These are phyloP conservation scores for Ceratocystis cacaofunesta DNA, from an alignment of 2,329 filamentous ascomycete genomes.

Conservation along the genomic window DNA sequence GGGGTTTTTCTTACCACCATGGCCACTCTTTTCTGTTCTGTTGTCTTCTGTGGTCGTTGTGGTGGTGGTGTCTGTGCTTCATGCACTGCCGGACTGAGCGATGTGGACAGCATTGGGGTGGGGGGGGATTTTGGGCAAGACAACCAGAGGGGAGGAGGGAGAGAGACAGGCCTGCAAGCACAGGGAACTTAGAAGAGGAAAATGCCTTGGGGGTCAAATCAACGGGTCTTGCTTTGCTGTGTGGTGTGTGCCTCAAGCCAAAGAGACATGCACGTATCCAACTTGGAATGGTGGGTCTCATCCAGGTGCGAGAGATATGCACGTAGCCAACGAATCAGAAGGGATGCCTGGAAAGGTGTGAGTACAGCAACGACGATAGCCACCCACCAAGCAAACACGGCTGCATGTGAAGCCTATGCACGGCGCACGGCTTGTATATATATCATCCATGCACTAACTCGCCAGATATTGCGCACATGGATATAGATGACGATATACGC, in stretches of 20 bases:
- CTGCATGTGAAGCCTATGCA: background rate
- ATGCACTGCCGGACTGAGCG: background rate
- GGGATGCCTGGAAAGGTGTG: background rate
- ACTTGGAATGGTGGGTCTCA: background rate
- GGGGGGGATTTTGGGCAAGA: background rate
- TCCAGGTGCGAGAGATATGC: background rate
- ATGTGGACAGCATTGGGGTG: background rate
- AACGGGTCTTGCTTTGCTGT: background rate
- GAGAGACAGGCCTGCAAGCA: background rate
- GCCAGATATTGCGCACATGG: background rate
- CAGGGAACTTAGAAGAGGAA: background rate
- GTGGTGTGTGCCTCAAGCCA: background rate
- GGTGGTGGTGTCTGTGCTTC: background rate
- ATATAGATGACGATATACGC: background rate
- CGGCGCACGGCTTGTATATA: background rate
- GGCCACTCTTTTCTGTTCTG: background rate
- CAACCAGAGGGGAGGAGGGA: background rate
- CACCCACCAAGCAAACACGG: background rate
- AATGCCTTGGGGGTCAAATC: background rate
- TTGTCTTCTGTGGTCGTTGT: background rate
- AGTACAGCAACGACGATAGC: background rate
- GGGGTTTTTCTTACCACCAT: background rate
- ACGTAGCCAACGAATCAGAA: background rate
- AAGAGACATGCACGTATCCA: background rate
- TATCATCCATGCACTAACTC: background rate